A percentile compares a stretch with the other conserved stretches of the same genome.
Evolutionary conservation across 2,329 filamentous ascomycete genomes (phyloP).

Genomic region (Teratosphaeria viscida): DNA sequence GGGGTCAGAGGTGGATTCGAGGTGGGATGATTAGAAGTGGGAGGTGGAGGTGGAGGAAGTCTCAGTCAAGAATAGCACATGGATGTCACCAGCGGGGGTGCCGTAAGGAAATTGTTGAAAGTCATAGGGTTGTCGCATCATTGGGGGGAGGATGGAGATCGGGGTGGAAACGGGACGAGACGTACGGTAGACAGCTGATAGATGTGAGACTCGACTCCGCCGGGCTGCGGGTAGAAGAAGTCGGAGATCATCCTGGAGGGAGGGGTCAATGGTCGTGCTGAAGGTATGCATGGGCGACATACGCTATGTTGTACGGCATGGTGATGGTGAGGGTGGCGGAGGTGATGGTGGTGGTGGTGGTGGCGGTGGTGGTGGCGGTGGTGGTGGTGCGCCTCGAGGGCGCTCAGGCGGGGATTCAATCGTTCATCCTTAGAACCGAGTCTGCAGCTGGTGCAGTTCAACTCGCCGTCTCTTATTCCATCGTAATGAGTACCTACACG

Average conservation of each 20-base stretch:
- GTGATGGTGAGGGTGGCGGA: constrained; percentile 1
- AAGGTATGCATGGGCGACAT: constrained; percentile 18
- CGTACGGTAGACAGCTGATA: constrained; percentile 66
- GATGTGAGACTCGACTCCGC: constrained; percentile 94
- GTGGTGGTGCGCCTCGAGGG: constrained; percentile 5
- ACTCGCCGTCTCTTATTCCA: not conserved
- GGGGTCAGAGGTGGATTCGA: not conserved
- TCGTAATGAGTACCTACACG: not conserved
- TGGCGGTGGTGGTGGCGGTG: not conserved
- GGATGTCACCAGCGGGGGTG: not conserved
- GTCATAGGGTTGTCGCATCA: not conserved
- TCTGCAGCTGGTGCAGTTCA: not conserved
- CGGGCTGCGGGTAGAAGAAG: constrained; percentile 96
- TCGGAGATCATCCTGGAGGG: constrained; percentile 77
- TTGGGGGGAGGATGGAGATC: not conserved
- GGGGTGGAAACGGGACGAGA: not conserved
- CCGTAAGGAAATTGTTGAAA: constrained; percentile 9
- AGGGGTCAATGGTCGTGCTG: not conserved
- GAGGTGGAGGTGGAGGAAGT: not conserved
- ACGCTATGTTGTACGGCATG: constrained; percentile 65
- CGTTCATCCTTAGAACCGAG: not conserved
- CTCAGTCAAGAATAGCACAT: not conserved
- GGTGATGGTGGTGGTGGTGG: constrained; percentile 1
- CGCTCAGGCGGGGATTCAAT: constrained; percentile 7
- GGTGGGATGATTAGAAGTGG: not conserved